phyloP scores from a whole-genome alignment of 2,329 filamentous ascomycete species.

The Zasmidium cellare region DNA sequence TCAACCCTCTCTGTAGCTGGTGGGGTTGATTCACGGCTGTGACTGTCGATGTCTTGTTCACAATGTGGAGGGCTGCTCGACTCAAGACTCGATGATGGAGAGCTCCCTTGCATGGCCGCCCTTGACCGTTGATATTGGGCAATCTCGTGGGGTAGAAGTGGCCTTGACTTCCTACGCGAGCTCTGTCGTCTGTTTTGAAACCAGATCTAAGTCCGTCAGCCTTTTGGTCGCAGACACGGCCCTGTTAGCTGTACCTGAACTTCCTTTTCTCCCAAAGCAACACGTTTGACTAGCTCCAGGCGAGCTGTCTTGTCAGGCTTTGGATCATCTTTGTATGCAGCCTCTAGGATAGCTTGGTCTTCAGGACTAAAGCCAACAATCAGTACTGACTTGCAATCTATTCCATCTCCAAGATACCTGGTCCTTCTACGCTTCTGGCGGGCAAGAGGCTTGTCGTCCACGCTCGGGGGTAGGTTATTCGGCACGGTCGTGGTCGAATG shows the following conservation, averaged over 20 bases:
- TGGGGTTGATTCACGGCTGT: neutral
- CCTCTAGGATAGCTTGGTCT: slow-evolving; percentile 85
- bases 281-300: slow-evolving; percentile 77
- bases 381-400: neutral
- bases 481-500: slow-evolving; percentile 59
- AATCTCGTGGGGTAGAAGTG: slow-evolving; percentile 75
- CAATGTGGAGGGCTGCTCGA: neutral
- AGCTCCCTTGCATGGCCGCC: slow-evolving; percentile 4
- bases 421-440: slow-evolving; percentile 63
- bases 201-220: slow-evolving; percentile 73
- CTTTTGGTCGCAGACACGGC: no score
- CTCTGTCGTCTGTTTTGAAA: slow-evolving; percentile 96
- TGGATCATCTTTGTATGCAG: slow-evolving; percentile 78
- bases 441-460: slow-evolving; percentile 60
- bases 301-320: slow-evolving; percentile 91
- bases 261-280: slow-evolving; percentile 91
- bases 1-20: neutral
- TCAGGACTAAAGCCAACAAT: slow-evolving; percentile 62
- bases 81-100: neutral
- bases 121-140: slow-evolving; percentile 41
- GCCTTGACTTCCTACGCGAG: slow-evolving; percentile 83
- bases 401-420: slow-evolving; percentile 46
- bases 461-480: slow-evolving; percentile 53
- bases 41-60: neutral
- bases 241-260: slow-evolving; percentile 68